Evolutionary conservation across 2,329 filamentous ascomycete genomes (phyloP).

Genomic region (Cryphonectria radicalis): DNA sequence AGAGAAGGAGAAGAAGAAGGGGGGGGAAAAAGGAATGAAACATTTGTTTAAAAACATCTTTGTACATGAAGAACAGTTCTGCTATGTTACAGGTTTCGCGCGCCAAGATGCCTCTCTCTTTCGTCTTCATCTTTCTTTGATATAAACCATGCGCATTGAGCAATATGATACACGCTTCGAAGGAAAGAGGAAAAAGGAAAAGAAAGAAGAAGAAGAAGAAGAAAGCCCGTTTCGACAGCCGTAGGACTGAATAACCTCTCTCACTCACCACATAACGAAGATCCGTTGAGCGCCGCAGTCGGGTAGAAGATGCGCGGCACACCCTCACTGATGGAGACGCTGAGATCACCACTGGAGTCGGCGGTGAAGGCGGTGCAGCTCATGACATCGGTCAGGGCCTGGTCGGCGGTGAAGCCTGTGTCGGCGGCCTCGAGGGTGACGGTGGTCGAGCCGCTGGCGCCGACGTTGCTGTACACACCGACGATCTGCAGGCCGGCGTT

Average conservation of each 20-base stretch:
- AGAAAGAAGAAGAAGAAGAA: not conserved
- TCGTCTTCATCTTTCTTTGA: too few relatives aligned
- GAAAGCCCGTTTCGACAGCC: not conserved
- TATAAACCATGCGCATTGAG: not conserved
- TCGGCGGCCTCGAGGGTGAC: constrained; percentile 41
- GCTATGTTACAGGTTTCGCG: not conserved
- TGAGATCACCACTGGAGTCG: constrained; percentile 47
- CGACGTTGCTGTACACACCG: constrained; percentile 46
- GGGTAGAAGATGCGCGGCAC: constrained; percentile 49
- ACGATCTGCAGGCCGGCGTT: constrained; percentile 41
- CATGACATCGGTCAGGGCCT: constrained; percentile 46
- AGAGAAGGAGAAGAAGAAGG: not conserved
- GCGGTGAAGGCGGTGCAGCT: constrained; percentile 49
- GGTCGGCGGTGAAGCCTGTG: constrained; percentile 43
- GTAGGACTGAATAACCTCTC: not conserved
- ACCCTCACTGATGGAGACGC: constrained; percentile 47
- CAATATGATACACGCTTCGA: not conserved
- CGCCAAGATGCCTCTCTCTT: not conserved
- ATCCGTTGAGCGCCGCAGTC: constrained; percentile 39
- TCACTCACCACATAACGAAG: constrained; percentile 39
- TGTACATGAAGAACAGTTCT: not conserved
- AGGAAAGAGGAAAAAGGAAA: not conserved
- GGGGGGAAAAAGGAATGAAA: not conserved
- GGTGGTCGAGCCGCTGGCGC: constrained; percentile 38
- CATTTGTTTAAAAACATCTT: not conserved